Conservation (phyloP, 108 stramenopile genomes). For the Fragilariopsis cylindrus region DNA sequence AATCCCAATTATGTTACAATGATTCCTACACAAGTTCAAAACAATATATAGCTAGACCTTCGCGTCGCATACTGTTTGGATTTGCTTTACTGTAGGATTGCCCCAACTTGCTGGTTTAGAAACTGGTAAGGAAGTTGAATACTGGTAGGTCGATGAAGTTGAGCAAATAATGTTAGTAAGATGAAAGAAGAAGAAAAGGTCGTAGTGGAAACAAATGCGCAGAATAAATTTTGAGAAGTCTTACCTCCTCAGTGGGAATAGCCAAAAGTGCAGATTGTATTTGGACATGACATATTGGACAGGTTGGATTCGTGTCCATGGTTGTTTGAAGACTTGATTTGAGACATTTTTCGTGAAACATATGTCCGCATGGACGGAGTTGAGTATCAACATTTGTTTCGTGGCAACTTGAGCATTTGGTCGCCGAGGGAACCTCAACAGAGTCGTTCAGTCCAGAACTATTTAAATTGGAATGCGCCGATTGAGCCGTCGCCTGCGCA, state of each 20-base stretch:
- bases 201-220: too few species aligned
- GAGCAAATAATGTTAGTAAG: not conserved
- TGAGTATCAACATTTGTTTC: constrained; percentile 85
- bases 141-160: not conserved
- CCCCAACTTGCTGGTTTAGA: constrained; percentile 3
- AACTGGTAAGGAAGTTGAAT: not conserved
- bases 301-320: constrained; percentile 64
- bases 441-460: constrained; percentile 27
- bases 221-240: not conserved
- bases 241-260: constrained; percentile 74
- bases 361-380: constrained; percentile 87
- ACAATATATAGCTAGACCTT: constrained; percentile 1
- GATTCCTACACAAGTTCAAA: constrained; percentile 2
- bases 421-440: constrained; percentile 81
- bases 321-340: constrained; percentile 78
- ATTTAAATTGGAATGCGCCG: constrained; percentile 12
- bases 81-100: constrained; percentile 6
- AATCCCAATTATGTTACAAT: constrained; percentile 3
- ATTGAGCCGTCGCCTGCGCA: constrained; percentile 36
- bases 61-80: constrained; percentile 10
- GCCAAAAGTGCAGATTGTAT: constrained; percentile 84
- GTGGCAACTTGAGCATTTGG: constrained; percentile 75
- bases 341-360: constrained; percentile 90
- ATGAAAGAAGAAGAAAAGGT: not conserved
- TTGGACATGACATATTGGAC: constrained; percentile 72